Percentiles rank a stretch among this genome's conserved stretches.
These are phyloP conservation scores for Avena eriantha DNA, from an alignment of 176 grass and related monocot species.

Conservation along the genomic window DNA sequence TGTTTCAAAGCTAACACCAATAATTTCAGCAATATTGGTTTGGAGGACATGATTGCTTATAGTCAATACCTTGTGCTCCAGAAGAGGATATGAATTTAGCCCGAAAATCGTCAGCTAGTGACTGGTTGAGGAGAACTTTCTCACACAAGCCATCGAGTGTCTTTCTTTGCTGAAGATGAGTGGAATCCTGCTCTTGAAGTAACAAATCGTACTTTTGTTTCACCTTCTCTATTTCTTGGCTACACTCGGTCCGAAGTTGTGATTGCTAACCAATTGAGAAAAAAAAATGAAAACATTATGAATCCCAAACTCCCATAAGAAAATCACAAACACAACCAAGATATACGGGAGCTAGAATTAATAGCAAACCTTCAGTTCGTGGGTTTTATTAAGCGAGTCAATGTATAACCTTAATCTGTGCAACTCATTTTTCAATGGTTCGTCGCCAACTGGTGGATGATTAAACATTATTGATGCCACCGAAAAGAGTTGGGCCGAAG, in stretches of 20 bases:
- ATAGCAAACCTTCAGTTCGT: slow-evolving; percentile 68
- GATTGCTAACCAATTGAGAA: slow-evolving; percentile 57
- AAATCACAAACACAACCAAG: slow-evolving; percentile 10
- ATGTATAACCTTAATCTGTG: slow-evolving; percentile 54
- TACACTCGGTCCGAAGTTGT: slow-evolving; percentile 58
- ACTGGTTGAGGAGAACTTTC: slow-evolving; percentile 81
- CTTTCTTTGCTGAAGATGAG: slow-evolving; percentile 61
- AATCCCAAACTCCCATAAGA: slow-evolving; percentile 26
- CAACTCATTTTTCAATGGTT: slow-evolving; percentile 80
- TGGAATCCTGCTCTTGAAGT: slow-evolving; percentile 63
- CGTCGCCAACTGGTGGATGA: slow-evolving; percentile 54
- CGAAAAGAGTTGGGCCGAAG: slow-evolving; percentile 56
- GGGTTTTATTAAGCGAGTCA: slow-evolving; percentile 55
- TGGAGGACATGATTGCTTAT: slow-evolving; percentile 23
- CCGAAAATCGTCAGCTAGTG: slow-evolving; percentile 86
- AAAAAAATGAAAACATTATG: slow-evolving; percentile 26
- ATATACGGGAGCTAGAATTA: slow-evolving; percentile 1
- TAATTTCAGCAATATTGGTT: slow-evolving; percentile 36
- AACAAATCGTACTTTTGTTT: slow-evolving; percentile 79
- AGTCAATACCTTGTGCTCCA: slow-evolving; percentile 48
- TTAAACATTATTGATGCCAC: slow-evolving; percentile 52
- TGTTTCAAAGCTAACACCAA: slow-evolving; percentile 23
- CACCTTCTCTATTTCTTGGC: slow-evolving; percentile 73
- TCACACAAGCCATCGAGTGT: slow-evolving; percentile 58
- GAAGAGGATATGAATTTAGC: slow-evolving; percentile 80